Conservation (phyloP, 139 green algal species). For the Axilococcus clingmanii region DNA sequence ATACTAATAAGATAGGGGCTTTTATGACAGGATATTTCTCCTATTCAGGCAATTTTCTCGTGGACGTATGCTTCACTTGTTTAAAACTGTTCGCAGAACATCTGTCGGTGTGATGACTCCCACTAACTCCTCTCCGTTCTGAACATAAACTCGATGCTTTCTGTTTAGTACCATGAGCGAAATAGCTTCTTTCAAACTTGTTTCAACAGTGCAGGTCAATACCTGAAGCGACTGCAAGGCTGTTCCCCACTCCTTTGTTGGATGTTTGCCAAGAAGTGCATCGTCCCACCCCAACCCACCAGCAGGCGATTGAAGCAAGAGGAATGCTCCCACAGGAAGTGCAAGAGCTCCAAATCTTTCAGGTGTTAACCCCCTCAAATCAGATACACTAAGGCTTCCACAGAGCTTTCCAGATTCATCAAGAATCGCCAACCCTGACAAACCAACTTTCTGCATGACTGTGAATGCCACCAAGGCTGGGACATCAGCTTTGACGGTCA, state of each 20-base stretch:
- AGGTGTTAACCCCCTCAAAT: conserved; percentile 18
- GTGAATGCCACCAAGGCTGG: conserved; percentile 14
- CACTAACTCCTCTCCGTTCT: conserved; percentile 6
- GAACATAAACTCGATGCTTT: conserved; percentile 19
- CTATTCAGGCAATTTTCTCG: no score
- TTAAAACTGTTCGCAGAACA: conserved; percentile 9
- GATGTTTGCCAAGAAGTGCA: conserved; percentile 10
- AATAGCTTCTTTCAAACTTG: conserved; percentile 4
- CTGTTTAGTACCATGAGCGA: conserved; percentile 9
- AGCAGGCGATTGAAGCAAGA: conserved; percentile 3
- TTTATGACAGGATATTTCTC: no score
- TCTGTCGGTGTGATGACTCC: conserved; percentile 26
- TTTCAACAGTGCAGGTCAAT: background rate
- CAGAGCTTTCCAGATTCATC: conserved; percentile 4
- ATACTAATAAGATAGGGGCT: no score
- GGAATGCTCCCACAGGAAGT: conserved; percentile 18
- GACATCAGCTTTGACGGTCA: conserved; percentile 6
- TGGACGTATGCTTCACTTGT: no score
- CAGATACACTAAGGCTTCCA: conserved; percentile 12
- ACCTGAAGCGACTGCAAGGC: conserved; percentile 2
- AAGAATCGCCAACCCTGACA: conserved; percentile 14
- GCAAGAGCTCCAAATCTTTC: conserved; percentile 28
- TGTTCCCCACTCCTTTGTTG: conserved; percentile 4
- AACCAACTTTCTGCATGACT: conserved; percentile 9
- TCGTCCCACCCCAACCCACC: conserved; percentile 9